Evolutionary conservation across 2,329 filamentous ascomycete genomes (phyloP).

Genomic region (Sporothrix brunneoviolacea): DNA sequence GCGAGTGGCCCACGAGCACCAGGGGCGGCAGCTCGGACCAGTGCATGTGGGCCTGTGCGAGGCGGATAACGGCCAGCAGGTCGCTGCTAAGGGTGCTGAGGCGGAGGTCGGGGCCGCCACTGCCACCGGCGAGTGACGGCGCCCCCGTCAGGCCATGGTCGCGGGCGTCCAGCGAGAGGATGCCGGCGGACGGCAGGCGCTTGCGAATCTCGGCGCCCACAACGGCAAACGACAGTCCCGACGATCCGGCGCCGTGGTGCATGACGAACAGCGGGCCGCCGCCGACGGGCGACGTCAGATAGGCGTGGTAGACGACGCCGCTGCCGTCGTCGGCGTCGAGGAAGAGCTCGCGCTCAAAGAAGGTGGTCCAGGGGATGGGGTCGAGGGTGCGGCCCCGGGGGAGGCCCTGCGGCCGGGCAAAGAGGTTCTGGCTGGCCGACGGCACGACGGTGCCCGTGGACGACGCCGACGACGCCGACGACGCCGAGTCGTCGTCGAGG

Average conservation of each 20-base stretch:
- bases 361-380: conserved; percentile 77
- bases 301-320: conserved; percentile 68
- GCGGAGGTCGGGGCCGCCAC: conserved; percentile 53
- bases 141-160: conserved; percentile 67
- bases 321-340: conserved; percentile 45
- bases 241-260: conserved; percentile 92
- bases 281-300: conserved; percentile 72
- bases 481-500: conserved; percentile 55
- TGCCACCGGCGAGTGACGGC: conserved; percentile 21
- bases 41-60: conserved; percentile 59
- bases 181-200: conserved; percentile 69
- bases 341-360: conserved; percentile 82
- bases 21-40: conserved; percentile 71
- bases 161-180: conserved; percentile 79
- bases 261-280: conserved; percentile 80
- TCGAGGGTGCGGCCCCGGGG: conserved; percentile 48
- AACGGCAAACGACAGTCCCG: conserved; percentile 83
- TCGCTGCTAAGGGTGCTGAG: conserved; percentile 69
- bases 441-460: conserved; percentile 90
- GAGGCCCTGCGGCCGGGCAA: conserved; percentile 58
- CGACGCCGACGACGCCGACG: conserved; percentile 76
- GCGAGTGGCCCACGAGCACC: conserved; percentile 82
- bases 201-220: conserved; percentile 72
- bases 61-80: conserved; percentile 60
- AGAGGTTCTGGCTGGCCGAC: conserved; percentile 64